A percentile compares a stretch with the other conserved stretches of the same genome.
Conservation (phyloP, 2,329 filamentous ascomycete species). For the Aspergillus novofumigatus region DNA sequence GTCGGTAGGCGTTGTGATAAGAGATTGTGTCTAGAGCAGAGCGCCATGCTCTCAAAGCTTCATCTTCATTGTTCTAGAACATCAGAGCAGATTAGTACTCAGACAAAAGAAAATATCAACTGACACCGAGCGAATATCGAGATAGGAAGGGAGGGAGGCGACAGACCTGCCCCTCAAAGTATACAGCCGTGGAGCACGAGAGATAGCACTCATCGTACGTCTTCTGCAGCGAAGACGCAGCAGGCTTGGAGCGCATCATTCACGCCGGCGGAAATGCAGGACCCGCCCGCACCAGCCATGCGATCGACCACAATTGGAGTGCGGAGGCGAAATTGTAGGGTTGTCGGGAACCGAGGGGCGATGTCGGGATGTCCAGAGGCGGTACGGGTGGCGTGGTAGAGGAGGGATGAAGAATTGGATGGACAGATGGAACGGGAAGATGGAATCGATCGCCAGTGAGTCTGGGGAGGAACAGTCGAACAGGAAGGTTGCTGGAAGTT, state of each 20-base stretch:
- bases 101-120: background rate
- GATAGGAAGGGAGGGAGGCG: background rate
- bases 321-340: background rate
- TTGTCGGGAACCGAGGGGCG: background rate
- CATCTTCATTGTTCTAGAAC: conserved; percentile 76
- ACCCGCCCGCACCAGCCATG: conserved; percentile 23
- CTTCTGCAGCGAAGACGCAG: conserved; percentile 77
- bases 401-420: background rate
- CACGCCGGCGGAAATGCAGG: conserved; percentile 17
- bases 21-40: conserved; percentile 83
- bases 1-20: conserved; percentile 74
- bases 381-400: background rate
- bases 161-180: conserved; percentile 85
- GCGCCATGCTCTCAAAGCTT: conserved; percentile 88
- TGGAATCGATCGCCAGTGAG: background rate
- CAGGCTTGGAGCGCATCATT: conserved; percentile 54
- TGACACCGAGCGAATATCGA: background rate
- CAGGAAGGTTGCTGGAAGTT: background rate
- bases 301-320: conserved; percentile 6
- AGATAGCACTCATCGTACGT: conserved; percentile 96
- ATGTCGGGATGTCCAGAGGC: background rate
- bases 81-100: background rate
- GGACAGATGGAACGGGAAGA: background rate
- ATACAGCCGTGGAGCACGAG: conserved; percentile 90
- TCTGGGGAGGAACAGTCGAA: background rate